Evolutionary conservation across 192 early-diverging fungal genomes (phyloP).

Genomic region (Coemansia sp.): DNA sequence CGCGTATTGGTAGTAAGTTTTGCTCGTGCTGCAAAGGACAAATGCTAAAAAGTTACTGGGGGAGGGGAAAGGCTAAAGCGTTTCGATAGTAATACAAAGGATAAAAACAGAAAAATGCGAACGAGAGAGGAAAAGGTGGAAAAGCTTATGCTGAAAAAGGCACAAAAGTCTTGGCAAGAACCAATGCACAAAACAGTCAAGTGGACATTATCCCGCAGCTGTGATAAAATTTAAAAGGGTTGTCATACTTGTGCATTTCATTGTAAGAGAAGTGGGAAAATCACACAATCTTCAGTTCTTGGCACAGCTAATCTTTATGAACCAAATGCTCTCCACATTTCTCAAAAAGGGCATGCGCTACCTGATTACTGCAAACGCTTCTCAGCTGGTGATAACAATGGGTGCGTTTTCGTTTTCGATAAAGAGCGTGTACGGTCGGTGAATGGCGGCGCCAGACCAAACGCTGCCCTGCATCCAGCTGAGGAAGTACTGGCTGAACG

Average conservation of each 20-base stretch:
- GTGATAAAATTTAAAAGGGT: no score
- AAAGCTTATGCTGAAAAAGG: neutral
- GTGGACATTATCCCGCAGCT: no score
- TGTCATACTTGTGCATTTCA: no score
- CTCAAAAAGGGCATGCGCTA: neutral
- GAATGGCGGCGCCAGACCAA: conserved; percentile 6
- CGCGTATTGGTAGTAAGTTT: neutral
- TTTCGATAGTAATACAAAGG: neutral
- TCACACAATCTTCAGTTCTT: no score
- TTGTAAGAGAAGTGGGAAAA: no score
- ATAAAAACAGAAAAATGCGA: neutral
- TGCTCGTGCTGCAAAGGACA: no score
- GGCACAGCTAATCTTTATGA: no score
- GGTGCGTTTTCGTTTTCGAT: conserved; percentile 26
- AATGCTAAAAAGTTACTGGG: no score
- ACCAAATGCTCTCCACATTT: no score
- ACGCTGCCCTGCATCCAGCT: conserved; percentile 21
- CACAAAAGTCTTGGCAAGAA: neutral
- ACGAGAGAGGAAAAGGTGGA: no score
- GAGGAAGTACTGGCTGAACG: conserved; percentile 3
- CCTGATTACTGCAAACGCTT: neutral
- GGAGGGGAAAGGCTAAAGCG: no score
- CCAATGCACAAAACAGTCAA: no score
- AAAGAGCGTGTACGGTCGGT: conserved; percentile 4
- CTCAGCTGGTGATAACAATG: conserved; percentile 8